Conservation (phyloP, 441 rosid species). For the Aleurites moluccanus region DNA sequence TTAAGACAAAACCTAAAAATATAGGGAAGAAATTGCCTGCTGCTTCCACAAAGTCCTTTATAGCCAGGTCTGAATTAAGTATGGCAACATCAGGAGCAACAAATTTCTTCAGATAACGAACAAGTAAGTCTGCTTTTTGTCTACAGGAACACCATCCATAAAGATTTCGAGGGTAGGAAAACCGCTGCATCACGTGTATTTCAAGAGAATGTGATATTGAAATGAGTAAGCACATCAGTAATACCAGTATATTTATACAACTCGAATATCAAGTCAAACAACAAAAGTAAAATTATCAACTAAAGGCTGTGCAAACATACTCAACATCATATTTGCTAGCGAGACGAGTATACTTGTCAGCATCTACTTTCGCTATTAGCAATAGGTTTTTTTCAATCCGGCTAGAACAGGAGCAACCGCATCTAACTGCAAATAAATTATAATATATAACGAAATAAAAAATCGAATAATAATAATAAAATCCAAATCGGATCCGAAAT, state of each 20-base stretch:
- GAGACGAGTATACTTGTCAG: constrained; percentile 64
- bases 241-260: constrained; percentile 4
- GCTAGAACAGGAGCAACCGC: constrained; percentile 76
- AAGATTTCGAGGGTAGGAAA: constrained; percentile 79
- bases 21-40: constrained; percentile 73
- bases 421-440: constrained; percentile 53
- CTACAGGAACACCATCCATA: constrained; percentile 74
- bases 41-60: constrained; percentile 61
- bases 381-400: constrained; percentile 58
- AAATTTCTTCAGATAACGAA: constrained; percentile 79
- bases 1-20: constrained; percentile 72
- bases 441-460: too few relatives aligned
- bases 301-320: constrained; percentile 42
- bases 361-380: constrained; percentile 75
- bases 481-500: neutral
- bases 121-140: constrained; percentile 81
- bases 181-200: constrained; percentile 46
- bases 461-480: neutral
- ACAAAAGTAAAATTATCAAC: neutral
- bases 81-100: constrained; percentile 84
- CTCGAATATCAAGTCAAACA: constrained; percentile 8
- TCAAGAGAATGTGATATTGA: neutral
- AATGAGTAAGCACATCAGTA: neutral
- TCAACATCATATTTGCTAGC: constrained; percentile 69
- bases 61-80: constrained; percentile 61